Evolutionary conservation across 73 alveolate species (phyloP), one percentile per base, ranked within the genome.

Genomic region (Uronychia binucleata): DNA sequence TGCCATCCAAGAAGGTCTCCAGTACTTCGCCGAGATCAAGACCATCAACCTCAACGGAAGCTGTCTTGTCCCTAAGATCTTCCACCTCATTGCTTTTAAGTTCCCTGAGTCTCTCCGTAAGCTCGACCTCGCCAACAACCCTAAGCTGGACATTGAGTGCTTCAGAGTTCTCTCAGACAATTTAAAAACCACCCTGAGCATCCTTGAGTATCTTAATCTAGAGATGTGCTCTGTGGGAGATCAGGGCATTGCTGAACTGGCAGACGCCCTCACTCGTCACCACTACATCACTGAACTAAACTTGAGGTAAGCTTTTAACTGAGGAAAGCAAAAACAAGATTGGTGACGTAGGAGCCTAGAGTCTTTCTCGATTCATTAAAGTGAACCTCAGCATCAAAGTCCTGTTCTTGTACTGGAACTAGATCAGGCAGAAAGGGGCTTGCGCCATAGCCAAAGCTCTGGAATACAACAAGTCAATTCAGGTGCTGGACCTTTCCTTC

Each of bases 331-430:
- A 90, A 57, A 90, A 90, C 35, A 76, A 81, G 46, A 90, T 90
- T 75, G 77, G 90, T 19, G 92, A 90, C 31, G 33, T 28, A 25
- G 95, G 93, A 25, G 92, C 95, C 35, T 33, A 33, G 30, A 78
- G 57, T 0, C 30, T 85, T 0, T 79, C 82, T 27, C 33, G 57
- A 30, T 85, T 90, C 82, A 35, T 90, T 28, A 25, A 31, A 0
- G 76, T 31, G 31, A 90, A 90, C 33, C 32, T 67, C 28, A 90
- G 86, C 30, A 87, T 90, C 1, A 57, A 75, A 28, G 82, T 79
- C 33, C 46, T 90, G 59, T 57, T 90, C 30, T 84, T 90, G 0
- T 91, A 90, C 77, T 90, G 95, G 95, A 90, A 90, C 60, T 67
- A 90, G 33, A 80, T 90, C 59, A n/a, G 87, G 77, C 74, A 75